Evolutionary conservation across 2,329 filamentous ascomycete species (phyloP).

Genomic region (Penicillium sp.): DNA sequence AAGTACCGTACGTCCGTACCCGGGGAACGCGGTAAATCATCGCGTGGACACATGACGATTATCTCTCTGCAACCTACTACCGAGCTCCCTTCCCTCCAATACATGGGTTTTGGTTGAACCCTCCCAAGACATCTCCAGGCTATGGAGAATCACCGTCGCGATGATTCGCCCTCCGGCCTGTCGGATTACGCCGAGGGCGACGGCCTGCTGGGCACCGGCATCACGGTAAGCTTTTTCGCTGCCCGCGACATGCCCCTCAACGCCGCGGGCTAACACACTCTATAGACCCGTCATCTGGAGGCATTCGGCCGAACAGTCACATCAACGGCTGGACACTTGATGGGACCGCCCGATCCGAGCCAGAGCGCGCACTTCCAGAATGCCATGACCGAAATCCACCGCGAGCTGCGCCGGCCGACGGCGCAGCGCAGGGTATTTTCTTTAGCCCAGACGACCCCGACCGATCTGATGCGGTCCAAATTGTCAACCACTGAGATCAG

Average conservation of each 20-base stretch:
- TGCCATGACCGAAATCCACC: slow-evolving; percentile 84
- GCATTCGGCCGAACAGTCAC: slow-evolving; percentile 93
- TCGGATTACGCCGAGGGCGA: slow-evolving; percentile 43
- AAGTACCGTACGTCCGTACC: slow-evolving; percentile 22
- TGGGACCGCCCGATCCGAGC: slow-evolving; percentile 58
- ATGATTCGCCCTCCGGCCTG: slow-evolving; percentile 44
- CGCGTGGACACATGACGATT: slow-evolving; percentile 27
- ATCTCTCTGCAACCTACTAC: slow-evolving; percentile 16
- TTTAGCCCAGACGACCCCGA: slow-evolving; percentile 84
- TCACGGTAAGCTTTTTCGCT: slow-evolving; percentile 40
- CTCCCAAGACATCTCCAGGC: slow-evolving; percentile 18
- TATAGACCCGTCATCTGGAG: slow-evolving; percentile 78
- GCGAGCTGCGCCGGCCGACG: slow-evolving; percentile 75
- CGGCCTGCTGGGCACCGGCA: slow-evolving; percentile 45
- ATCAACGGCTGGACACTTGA: slow-evolving; percentile 85
- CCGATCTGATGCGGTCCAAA: slow-evolving; percentile 85
- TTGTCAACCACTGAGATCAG: slow-evolving; percentile 90
- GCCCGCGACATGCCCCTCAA: slow-evolving; percentile 1
- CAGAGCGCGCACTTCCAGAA: slow-evolving; percentile 69
- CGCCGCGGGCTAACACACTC: slow-evolving; percentile 5
- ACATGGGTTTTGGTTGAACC: slow-evolving; percentile 28
- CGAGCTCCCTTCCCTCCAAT: slow-evolving; percentile 12
- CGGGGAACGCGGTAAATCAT: slow-evolving; percentile 32
- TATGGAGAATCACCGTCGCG: slow-evolving; percentile 45
- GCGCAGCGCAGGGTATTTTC: slow-evolving; percentile 89